These are phyloP conservation scores for Limonium bicolor DNA, from an alignment of 148 eudicot genomes.

Conservation along the genomic window DNA sequence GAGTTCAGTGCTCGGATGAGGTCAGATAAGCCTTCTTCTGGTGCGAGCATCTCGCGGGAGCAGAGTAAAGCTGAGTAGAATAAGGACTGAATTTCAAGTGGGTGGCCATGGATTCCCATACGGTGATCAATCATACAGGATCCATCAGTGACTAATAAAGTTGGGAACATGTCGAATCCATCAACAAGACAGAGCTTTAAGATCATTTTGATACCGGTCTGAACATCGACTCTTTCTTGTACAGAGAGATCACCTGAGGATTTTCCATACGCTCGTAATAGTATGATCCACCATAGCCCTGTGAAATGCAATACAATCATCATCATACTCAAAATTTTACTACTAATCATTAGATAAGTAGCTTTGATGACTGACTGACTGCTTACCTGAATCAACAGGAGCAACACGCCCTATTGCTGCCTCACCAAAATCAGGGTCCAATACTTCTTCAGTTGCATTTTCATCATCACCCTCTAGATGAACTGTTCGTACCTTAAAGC, in stretches of 20 bases:
- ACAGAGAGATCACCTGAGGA: slow-evolving; percentile 36
- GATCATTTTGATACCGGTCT: slow-evolving; percentile 52
- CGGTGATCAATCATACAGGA: slow-evolving; percentile 60
- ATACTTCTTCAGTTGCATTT: slow-evolving; percentile 32
- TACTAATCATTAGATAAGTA: neutral
- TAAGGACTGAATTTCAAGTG: slow-evolving; percentile 50
- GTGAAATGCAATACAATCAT: neutral
- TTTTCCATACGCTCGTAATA: slow-evolving; percentile 45
- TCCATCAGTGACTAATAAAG: slow-evolving; percentile 47
- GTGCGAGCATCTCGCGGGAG: slow-evolving; percentile 41
- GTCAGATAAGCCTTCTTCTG: slow-evolving; percentile 43
- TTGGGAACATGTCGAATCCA: slow-evolving; percentile 56
- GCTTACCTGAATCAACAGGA: slow-evolving; percentile 42
- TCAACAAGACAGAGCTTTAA: slow-evolving; percentile 39
- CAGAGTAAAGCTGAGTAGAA: slow-evolving; percentile 37
- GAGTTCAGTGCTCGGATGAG: slow-evolving; percentile 34
- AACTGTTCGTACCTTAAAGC: slow-evolving; percentile 39
- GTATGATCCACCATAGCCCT: slow-evolving; percentile 57
- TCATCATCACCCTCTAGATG: slow-evolving; percentile 34
- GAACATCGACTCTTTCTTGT: slow-evolving; percentile 49
- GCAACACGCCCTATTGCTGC: slow-evolving; percentile 55
- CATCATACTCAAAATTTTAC: neutral
- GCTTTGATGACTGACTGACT: neutral
- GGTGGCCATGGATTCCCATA: slow-evolving; percentile 57
- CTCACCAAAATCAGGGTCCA: slow-evolving; percentile 54